Evolutionary conservation across 148 eudicot species (phyloP), one percentile per base, ranked within the genome.

Genomic region (Silene latifolia): DNA sequence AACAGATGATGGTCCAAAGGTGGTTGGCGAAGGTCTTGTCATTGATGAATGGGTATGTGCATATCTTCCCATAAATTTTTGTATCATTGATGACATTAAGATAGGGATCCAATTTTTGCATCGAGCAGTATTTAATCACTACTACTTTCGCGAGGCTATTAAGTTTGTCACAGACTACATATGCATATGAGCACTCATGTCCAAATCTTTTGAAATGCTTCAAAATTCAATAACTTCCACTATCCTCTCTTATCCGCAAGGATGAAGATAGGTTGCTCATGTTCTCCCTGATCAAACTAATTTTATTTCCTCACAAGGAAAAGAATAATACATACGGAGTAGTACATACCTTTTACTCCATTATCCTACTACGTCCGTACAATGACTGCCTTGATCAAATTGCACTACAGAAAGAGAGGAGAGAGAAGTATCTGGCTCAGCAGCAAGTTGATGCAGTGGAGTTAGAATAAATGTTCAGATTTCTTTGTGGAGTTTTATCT

Each of bases 11-110:
- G 89, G 86, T 67, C 88, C 89, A 29, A 80, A 72, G 73, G 85
- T 83, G 66, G 88, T 86, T 39, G 97, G 94, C 23, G 94, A 89
- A 87, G 97, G 94, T 76, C 97, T 88, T 29, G 92, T 92, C 20
- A 90, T 92, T 47, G 97, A 92, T 80, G 97, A 92, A 86, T 92
- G 94, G 97, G 97, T 90, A 75, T 67, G 93, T 72, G 18, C 39
- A 24, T 58, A 54, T 8, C 56, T 57, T 13, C 47, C n/a, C n/a
- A 4, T 64, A 14, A 24, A 15, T 29, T 7, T 27, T 64, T 42
- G 11, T 12, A 51, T 51, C 14, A 51, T 13, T 51, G 56, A 51
- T 12, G 18, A 51, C 18, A 13, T 51, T 51, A 15, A 51, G 56
- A 39, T 39, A 39, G 44, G 44, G 44, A 51, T 51, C 5, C 56